These are phyloP conservation scores for Capronia coronata DNA, from an alignment of 2,329 filamentous ascomycete genomes.

Conservation along the genomic window DNA sequence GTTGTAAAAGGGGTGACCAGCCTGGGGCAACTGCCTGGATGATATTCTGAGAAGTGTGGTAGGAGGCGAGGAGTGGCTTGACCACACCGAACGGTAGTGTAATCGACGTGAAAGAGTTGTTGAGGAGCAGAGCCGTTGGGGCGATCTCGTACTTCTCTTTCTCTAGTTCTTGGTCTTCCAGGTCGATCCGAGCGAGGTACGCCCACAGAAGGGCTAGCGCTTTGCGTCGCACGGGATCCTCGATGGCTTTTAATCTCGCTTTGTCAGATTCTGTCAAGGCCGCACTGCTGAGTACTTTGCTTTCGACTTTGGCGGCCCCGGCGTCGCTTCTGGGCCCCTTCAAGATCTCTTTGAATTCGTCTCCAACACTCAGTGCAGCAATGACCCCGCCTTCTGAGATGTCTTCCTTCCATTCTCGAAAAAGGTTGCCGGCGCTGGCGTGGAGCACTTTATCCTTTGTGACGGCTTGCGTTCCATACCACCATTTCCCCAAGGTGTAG, in stretches of 20 bases:
- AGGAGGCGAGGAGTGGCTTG: conserved; percentile 72
- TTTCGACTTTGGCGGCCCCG: conserved; percentile 76
- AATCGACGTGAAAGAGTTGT: conserved; percentile 80
- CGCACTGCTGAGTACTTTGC: conserved; percentile 61
- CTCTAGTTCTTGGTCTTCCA: conserved; percentile 70
- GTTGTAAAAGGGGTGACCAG: conserved; percentile 80
- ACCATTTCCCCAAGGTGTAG: conserved; percentile 93
- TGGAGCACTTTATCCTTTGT: conserved; percentile 92
- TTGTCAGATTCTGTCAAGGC: conserved; percentile 68
- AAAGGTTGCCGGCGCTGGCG: conserved; percentile 88
- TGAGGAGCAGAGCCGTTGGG: conserved; percentile 76
- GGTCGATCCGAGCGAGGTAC: conserved; percentile 80
- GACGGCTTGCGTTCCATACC: conserved; percentile 90
- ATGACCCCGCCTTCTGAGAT: conserved; percentile 76
- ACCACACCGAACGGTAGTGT: conserved; percentile 81
- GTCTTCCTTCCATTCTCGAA: conserved; percentile 83
- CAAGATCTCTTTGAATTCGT: conserved; percentile 73
- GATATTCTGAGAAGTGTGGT: conserved; percentile 74
- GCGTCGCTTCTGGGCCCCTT: conserved; percentile 72
- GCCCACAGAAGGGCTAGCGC: conserved; percentile 88
- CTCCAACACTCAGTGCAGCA: conserved; percentile 72
- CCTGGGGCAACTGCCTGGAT: conserved; percentile 83
- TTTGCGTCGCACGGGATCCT: conserved; percentile 75
- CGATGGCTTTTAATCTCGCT: conserved; percentile 68
- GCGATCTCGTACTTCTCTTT: conserved; percentile 79